phyloP scores from a whole-genome alignment of 805 yeast genomes.

The Lipomyces chichibuensis region DNA sequence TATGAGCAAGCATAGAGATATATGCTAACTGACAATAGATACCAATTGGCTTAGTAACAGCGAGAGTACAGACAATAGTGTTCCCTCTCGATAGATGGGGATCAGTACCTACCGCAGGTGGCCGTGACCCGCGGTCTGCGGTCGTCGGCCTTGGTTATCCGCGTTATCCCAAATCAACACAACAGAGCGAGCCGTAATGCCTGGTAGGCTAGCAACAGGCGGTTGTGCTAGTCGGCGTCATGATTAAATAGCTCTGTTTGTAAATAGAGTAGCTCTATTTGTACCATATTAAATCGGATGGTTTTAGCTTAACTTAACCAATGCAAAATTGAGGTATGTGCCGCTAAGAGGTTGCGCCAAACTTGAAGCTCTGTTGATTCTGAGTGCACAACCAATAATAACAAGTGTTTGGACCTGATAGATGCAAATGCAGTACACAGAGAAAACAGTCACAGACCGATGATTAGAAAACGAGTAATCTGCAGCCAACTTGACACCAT shows the following conservation, averaged over 20 bases:
- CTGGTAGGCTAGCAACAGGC: not conserved
- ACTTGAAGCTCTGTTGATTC: too few species aligned
- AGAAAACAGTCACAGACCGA: too few species aligned
- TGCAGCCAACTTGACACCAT: too few species aligned
- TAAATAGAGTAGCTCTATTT: not conserved
- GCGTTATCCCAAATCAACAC: not conserved
- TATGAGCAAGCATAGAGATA: not conserved
- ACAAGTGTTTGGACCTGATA: too few species aligned
- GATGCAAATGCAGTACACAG: too few species aligned
- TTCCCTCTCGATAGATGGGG: constrained; percentile 72
- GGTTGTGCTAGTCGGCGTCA: not conserved
- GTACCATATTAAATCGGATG: too few species aligned
- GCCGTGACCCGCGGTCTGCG: constrained; percentile 43
- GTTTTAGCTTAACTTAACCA: too few species aligned
- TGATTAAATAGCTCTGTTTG: not conserved
- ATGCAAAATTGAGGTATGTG: too few species aligned
- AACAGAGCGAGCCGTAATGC: not conserved
- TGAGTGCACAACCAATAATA: too few species aligned
- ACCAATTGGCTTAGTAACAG: constrained; percentile 76
- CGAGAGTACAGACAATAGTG: constrained; percentile 67
- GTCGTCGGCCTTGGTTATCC: constrained; percentile 7
- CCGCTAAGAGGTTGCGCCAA: too few species aligned
- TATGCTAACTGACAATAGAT: constrained; percentile 12
- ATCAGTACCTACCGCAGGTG: constrained; percentile 51
- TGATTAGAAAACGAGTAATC: too few species aligned